A percentile compares a stretch with the other conserved stretches of the same genome.
These are phyloP conservation scores for Paraconiothyrium sp. DNA, from an alignment of 2,329 filamentous ascomycete species.

Conservation along the genomic window DNA sequence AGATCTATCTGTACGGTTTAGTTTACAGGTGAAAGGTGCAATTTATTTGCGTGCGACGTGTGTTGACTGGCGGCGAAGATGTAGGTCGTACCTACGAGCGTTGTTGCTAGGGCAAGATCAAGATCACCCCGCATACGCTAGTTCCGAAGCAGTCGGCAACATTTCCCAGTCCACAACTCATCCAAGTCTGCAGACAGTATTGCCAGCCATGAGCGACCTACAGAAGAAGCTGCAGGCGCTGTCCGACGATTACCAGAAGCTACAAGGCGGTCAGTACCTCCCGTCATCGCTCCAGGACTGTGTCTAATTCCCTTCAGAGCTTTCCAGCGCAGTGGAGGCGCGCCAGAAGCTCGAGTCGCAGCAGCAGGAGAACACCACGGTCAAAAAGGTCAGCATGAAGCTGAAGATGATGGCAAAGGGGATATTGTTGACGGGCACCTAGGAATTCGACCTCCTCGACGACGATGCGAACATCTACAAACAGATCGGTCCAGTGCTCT, in stretches of 20 bases:
- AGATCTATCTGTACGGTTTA: neutral
- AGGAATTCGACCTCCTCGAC: constrained; percentile 84
- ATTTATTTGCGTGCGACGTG: neutral
- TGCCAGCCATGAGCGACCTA: constrained; percentile 58
- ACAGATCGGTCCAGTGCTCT: constrained; percentile 86
- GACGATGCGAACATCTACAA: constrained; percentile 95
- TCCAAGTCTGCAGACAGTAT: neutral
- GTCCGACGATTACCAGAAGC: constrained; percentile 85
- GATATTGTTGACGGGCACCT: constrained; percentile 14
- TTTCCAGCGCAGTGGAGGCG: constrained; percentile 78
- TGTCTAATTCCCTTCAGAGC: constrained; percentile 65
- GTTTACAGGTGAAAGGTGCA: neutral
- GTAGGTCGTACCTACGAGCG: neutral
- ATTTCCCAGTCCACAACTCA: neutral
- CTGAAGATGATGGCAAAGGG: neutral
- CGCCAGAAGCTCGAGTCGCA: constrained; percentile 94
- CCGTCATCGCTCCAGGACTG: neutral
- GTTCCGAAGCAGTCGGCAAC: neutral
- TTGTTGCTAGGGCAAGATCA: constrained; percentile 24
- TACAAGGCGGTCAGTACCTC: constrained; percentile 75
- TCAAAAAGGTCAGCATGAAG: constrained; percentile 74
- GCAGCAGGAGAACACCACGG: constrained; percentile 88
- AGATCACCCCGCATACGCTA: constrained; percentile 22
- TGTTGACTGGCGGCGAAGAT: neutral
- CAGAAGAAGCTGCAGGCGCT: constrained; percentile 83